A percentile compares a stretch with the other conserved stretches of the same genome.
phyloP scores from a whole-genome alignment of 306 rosid species.

The Trifolium fragiferum region DNA sequence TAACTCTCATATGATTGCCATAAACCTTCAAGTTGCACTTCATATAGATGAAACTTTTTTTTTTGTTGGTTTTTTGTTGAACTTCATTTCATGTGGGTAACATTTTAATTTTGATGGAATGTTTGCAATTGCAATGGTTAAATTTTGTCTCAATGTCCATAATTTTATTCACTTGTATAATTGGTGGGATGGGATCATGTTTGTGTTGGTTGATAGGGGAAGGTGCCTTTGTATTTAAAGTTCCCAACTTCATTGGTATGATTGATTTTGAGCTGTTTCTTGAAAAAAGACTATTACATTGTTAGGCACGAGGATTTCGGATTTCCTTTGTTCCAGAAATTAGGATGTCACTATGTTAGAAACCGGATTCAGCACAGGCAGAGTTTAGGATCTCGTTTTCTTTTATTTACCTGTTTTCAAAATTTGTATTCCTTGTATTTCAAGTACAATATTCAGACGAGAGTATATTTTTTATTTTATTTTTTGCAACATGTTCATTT shows the following conservation, averaged over 20 bases:
- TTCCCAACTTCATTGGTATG: slow-evolving; percentile 17
- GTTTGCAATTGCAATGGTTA: slow-evolving; percentile 9
- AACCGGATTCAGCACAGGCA: background rate
- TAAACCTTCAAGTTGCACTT: background rate
- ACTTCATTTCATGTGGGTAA: slow-evolving; percentile 14
- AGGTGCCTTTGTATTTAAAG: slow-evolving; percentile 10
- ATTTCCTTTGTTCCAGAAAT: slow-evolving; percentile 7
- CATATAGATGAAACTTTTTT: background rate
- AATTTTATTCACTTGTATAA: slow-evolving; percentile 1
- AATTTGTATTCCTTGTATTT: background rate
- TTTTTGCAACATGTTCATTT: background rate
- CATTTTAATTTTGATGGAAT: background rate
- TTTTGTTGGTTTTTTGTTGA: background rate
- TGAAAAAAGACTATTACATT: background rate
- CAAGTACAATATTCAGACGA: slow-evolving; percentile 8
- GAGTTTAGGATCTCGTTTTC: slow-evolving; percentile 14
- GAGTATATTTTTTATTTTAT: slow-evolving; percentile 1
- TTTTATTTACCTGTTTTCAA: background rate
- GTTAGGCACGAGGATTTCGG: slow-evolving; percentile 1
- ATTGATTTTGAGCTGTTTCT: slow-evolving; percentile 8
- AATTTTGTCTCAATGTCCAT: background rate
- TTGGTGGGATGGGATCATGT: slow-evolving; percentile 10
- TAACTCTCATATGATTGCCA: slow-evolving; percentile 30
- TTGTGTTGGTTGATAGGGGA: slow-evolving; percentile 28
- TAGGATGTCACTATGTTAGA: background rate